phyloP scores from a whole-genome alignment of 306 rosid genomes.

The Phaseolus lunatus region DNA sequence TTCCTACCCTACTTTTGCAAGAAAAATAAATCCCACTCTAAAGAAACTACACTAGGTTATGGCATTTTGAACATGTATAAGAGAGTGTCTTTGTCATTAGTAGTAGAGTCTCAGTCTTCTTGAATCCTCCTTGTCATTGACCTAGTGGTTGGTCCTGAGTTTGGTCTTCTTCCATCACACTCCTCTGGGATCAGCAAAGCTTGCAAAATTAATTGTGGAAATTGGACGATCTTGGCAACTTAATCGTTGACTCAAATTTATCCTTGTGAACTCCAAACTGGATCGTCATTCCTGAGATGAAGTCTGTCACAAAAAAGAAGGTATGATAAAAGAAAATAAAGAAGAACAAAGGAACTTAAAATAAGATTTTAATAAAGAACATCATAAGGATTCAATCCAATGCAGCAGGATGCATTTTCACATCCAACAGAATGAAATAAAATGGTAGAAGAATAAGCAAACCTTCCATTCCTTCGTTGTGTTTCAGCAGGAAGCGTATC shows the following conservation, averaged over 20 bases:
- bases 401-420: background rate
- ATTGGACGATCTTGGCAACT: constrained; percentile 48
- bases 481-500: constrained; percentile 84
- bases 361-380: no score
- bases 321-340: background rate
- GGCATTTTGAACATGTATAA: no score
- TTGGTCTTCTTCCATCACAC: no score
- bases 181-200: constrained; percentile 62
- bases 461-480: constrained; percentile 91
- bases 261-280: constrained; percentile 48
- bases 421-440: constrained; percentile 36
- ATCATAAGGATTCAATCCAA: constrained; percentile 32
- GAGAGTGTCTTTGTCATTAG: no score
- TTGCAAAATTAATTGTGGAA: constrained; percentile 58
- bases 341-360: background rate
- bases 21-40: no score
- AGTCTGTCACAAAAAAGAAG: constrained; percentile 36
- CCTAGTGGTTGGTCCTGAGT: no score
- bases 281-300: constrained; percentile 47
- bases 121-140: no score
- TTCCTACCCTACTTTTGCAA: no score
- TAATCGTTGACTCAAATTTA: no score
- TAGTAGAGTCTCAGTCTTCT: no score
- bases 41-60: no score
- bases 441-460: constrained; percentile 42